Conservation (phyloP, 2,329 filamentous ascomycete genomes). For the Coniosporium tulheliwenetii region DNA sequence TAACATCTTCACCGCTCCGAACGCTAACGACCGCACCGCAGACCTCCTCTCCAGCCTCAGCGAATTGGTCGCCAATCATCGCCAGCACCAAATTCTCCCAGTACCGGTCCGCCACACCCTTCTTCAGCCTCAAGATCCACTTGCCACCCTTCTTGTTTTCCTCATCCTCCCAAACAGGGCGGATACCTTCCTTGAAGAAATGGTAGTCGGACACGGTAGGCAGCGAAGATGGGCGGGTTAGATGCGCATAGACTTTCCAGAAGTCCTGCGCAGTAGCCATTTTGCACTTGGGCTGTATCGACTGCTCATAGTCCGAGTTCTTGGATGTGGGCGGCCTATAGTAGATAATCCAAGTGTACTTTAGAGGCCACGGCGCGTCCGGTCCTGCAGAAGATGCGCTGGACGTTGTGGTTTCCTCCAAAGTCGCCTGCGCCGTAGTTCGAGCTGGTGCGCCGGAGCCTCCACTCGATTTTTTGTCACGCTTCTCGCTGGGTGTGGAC, state of each 20-base stretch:
- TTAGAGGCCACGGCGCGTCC: slow-evolving; percentile 39
- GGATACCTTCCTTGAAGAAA: slow-evolving; percentile 90
- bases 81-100: slow-evolving; percentile 91
- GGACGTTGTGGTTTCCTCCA: slow-evolving; percentile 16
- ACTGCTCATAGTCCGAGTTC: slow-evolving; percentile 97
- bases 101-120: slow-evolving; percentile 89
- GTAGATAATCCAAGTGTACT: slow-evolving; percentile 91
- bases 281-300: slow-evolving; percentile 69
- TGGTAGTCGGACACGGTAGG: slow-evolving; percentile 95
- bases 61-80: slow-evolving; percentile 86
- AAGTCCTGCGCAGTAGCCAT: slow-evolving; percentile 81
- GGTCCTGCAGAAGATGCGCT: slow-evolving; percentile 4
- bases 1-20: slow-evolving; percentile 85
- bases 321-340: slow-evolving; percentile 94
- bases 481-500: slow-evolving; percentile 47
- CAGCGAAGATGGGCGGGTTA: slow-evolving; percentile 75
- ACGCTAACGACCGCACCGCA: slow-evolving; percentile 92
- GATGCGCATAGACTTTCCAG: slow-evolving; percentile 73
- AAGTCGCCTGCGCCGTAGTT: slow-evolving; percentile 6
- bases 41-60: slow-evolving; percentile 82
- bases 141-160: slow-evolving; percentile 94
- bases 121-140: slow-evolving; percentile 94
- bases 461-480: slow-evolving; percentile 31
- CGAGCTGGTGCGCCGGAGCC: no score
- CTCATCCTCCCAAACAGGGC: slow-evolving; percentile 96